Evolutionary conservation across 1,284 basidiomycete species (phyloP).

Genomic region (Exsudoporus floridanus): DNA sequence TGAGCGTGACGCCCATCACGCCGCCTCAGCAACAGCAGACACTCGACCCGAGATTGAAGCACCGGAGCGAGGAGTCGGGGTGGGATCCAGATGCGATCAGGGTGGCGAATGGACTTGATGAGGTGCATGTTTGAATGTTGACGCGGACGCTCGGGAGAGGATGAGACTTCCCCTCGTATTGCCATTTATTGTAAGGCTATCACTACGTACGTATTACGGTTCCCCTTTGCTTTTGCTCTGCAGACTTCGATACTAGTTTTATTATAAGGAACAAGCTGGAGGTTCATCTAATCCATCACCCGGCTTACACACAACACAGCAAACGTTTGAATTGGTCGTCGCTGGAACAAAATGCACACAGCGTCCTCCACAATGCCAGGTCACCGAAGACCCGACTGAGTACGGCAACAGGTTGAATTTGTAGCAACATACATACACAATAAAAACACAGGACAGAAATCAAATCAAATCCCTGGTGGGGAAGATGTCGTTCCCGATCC

Average conservation of each 20-base stretch:
- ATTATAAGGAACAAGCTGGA: background rate
- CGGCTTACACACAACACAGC: background rate
- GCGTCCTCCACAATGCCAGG: background rate
- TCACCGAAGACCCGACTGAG: background rate
- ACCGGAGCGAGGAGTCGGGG: slow-evolving; percentile 30
- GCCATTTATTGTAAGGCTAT: slow-evolving; percentile 28
- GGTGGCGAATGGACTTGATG: slow-evolving; percentile 17
- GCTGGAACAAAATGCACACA: background rate
- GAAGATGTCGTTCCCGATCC: background rate
- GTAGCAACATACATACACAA: slow-evolving; percentile 7
- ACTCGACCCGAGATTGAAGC: slow-evolving; percentile 33
- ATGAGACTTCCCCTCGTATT: background rate
- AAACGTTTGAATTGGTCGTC: background rate
- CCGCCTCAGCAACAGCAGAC: slow-evolving; percentile 27
- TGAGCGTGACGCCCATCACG: slow-evolving; percentile 34
- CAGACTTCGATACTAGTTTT: background rate
- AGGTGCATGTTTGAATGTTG: slow-evolving; percentile 14
- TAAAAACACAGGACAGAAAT: background rate
- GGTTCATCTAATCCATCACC: background rate
- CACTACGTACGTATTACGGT: slow-evolving; percentile 7
- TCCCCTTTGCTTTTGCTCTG: slow-evolving; percentile 1
- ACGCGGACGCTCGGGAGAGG: background rate
- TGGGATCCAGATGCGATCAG: slow-evolving; percentile 29
- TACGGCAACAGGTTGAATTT: background rate
- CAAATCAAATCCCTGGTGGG: background rate